A percentile compares a stretch with the other conserved stretches of the same genome.
Evolutionary conservation across 1,284 basidiomycete species (phyloP).

Genomic region (Heliocybe sulcata): DNA sequence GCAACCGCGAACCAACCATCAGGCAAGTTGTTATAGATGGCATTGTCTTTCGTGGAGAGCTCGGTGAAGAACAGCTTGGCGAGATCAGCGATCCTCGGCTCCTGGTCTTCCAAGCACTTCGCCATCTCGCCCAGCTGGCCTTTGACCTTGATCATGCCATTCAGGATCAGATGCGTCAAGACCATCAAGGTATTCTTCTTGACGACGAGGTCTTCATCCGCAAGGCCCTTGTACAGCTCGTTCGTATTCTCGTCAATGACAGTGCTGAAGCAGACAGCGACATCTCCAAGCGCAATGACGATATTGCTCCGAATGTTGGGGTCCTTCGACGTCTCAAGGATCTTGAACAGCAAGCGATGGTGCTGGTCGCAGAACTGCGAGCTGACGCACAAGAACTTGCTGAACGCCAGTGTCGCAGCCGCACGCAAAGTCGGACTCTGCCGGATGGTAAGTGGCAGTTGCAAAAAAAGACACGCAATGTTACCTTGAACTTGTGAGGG

Average conservation of each 20-base stretch:
- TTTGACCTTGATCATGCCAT: conserved; percentile 99
- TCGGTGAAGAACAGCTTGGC: conserved; percentile 98
- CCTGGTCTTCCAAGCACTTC: conserved; percentile 95
- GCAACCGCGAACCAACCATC: conserved; percentile 47
- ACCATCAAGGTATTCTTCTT: conserved; percentile 99
- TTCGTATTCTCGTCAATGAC: conserved; percentile 97
- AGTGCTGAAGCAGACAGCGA: conserved; percentile 93
- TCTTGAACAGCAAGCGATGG: conserved; percentile 85
- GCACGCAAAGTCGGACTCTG: conserved; percentile 84
- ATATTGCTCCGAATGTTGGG: conserved; percentile 91
- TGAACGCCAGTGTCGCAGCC: conserved; percentile 84
- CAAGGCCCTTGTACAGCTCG: conserved; percentile 89
- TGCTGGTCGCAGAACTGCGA: conserved; percentile 91
- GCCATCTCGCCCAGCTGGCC: conserved; percentile 99
- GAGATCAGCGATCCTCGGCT: conserved; percentile 83
- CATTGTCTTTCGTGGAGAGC: conserved; percentile 96
- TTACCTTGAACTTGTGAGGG: conserved; percentile 81
- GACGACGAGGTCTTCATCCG: conserved; percentile 81
- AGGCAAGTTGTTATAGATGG: conserved; percentile 97
- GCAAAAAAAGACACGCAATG: neutral
- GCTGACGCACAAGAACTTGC: conserved; percentile 96
- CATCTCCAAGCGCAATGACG: conserved; percentile 95
- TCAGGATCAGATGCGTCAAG: conserved; percentile 93
- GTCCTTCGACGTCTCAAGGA: conserved; percentile 87
- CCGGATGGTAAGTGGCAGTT: neutral